Base-by-base conservation (phyloP, 1,284 basidiomycete species). In the Puccinia horiana region DNA sequence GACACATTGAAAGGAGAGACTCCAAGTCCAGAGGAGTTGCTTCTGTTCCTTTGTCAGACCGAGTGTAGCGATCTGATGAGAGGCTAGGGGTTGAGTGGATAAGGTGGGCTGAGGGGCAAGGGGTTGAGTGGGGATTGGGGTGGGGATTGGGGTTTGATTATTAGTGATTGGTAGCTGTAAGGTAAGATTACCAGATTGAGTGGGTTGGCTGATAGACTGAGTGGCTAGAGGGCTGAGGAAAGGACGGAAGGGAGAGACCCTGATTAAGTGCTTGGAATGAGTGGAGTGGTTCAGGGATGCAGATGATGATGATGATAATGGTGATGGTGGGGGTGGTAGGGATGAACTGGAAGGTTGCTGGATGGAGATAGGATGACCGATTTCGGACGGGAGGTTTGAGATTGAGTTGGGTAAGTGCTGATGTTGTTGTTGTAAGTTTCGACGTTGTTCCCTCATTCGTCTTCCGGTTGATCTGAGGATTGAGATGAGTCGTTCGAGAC, bases 1-100 rank as follows among this genome's bases (percentile, higher is more conserved):
- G 67, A 98, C 92, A 86, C 95, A 98, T 86, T 98, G 96, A 86
- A 99, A 97, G 0, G 96, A 96, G 76, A 96, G 91, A 0, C 92
- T 92, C 86, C 96, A 96, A 87, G 86, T 49, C 88, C 86, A 23
- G 87, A 81, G 80, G 16, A 75, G 44, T 49, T 81, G 80, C 69
- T 81, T 81, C 87, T 18, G 72, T 63, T 83, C 77, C 76, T 49
- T 82, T 32, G 52, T 83, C 67, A 81, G 83, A 83, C 70, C 80
- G 54, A 76, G 44, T 32, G 69, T 4, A 92, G 92, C 0, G 93
- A 93, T 82, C 90, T 91, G 52, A 93, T 87, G 87, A 92, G 88
- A 87, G 35, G 86, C 85, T 29, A 88, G 86, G 63, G 88, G 87
- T 77, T 87, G 87, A 40, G 88, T 88, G 87, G 85, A 87, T 88